Evolutionary conservation across 2,329 filamentous ascomycete species (phyloP).

Genomic region (Fusarium redolens): DNA sequence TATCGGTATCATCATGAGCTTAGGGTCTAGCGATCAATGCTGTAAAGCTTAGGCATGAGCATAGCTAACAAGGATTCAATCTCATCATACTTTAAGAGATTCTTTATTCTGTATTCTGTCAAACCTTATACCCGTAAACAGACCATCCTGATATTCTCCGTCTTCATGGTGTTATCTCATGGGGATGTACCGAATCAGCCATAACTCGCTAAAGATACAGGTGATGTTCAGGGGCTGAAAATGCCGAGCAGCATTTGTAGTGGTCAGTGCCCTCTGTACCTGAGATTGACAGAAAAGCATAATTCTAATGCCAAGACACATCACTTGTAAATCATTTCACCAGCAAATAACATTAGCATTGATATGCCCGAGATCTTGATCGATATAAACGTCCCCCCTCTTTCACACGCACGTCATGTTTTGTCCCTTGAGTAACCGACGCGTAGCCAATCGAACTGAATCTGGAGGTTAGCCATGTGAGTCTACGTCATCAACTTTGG

Average conservation of each 20-base stretch:
- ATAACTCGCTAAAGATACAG: neutral
- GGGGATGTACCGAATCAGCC: slow-evolving; percentile 1
- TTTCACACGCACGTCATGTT: slow-evolving; percentile 30
- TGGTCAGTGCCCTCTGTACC: slow-evolving; percentile 23
- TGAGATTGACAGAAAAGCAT: slow-evolving; percentile 30
- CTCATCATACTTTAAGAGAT: too few species aligned
- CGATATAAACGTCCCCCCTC: neutral
- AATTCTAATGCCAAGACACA: slow-evolving; percentile 19
- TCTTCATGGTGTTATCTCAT: neutral
- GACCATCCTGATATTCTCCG: neutral
- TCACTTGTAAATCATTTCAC: neutral
- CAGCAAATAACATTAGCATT: neutral
- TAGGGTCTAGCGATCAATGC: neutral
- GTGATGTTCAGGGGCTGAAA: slow-evolving; percentile 11
- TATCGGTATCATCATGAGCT: neutral
- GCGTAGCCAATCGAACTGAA: slow-evolving; percentile 35
- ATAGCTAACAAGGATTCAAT: neutral
- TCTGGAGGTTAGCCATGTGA: slow-evolving; percentile 37
- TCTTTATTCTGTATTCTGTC: neutral
- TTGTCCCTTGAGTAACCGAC: slow-evolving; percentile 16
- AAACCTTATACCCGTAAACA: neutral
- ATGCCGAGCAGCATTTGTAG: slow-evolving; percentile 1
- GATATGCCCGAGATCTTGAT: slow-evolving; percentile 20
- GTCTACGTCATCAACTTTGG: slow-evolving; percentile 43
- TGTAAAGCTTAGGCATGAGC: neutral